Conservation (phyloP, 148 eudicot genomes). For the Pharnaceum exiguum region DNA sequence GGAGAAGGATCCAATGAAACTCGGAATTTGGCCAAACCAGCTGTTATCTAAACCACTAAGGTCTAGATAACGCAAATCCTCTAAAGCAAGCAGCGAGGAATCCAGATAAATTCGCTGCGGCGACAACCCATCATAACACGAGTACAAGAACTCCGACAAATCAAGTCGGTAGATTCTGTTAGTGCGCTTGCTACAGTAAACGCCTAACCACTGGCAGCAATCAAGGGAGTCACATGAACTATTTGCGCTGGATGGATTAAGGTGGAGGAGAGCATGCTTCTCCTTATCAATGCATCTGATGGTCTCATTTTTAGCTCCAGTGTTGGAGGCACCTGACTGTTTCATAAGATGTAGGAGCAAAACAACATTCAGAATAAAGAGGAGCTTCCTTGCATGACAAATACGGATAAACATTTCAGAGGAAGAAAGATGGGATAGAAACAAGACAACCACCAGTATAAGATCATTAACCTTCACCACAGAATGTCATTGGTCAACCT, state of each 20-base stretch:
- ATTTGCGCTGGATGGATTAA: not conserved
- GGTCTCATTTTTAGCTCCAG: not conserved
- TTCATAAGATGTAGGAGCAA: not conserved
- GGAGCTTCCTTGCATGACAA: too few relatives aligned
- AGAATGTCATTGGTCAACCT: too few relatives aligned
- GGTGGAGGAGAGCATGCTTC: not conserved
- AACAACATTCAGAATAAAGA: slow-evolving; percentile 4
- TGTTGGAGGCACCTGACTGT: not conserved
- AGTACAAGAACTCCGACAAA: not conserved
- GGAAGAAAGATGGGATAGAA: too few relatives aligned
- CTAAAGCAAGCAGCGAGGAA: slow-evolving; percentile 5
- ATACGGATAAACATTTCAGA: too few relatives aligned
- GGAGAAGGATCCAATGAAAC: slow-evolving; percentile 13
- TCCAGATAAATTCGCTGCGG: not conserved
- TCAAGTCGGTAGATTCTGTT: slow-evolving; percentile 9
- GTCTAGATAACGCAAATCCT: slow-evolving; percentile 6
- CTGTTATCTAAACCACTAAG: not conserved
- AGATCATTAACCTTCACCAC: too few relatives aligned
- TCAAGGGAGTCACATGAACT: not conserved
- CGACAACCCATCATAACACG: too few relatives aligned
- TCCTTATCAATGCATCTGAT: slow-evolving; percentile 5
- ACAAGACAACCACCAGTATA: too few relatives aligned
- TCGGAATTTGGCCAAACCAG: not conserved
- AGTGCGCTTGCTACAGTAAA: slow-evolving; percentile 7
- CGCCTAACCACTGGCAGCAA: slow-evolving; percentile 19